Evolutionary conservation across 176 grass and related monocot species (phyloP), one percentile per base, ranked within the genome.

Genomic region (Avena eriantha): DNA sequence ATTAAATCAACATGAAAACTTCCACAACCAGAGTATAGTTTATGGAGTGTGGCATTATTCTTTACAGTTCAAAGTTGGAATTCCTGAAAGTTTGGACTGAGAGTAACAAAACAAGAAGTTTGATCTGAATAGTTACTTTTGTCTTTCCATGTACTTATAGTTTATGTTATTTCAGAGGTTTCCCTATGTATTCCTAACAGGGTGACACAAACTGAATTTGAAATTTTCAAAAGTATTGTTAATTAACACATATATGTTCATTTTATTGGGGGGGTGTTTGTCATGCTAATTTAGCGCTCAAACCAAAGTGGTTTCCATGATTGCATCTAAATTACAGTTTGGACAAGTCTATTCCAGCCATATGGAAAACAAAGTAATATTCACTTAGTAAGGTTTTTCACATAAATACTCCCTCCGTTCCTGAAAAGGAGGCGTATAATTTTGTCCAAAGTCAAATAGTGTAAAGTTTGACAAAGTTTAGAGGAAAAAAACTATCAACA

Each of bases 1-100:
- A 64, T 63, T 61, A 64, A 80, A 80, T 46, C 4, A 80, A 64
- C 56, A 45, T 17, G 55, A 45, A 80, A 80, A 60, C n/a, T 45
- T 61, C 36, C 10, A 3, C n/a, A 45, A 46, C 56, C 34, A 26
- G 7, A 8, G 15, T 3, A 73, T 45, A 36, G 33, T 41, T 79
- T 22, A 56, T 22, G 33, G 11, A 15, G 70, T 73, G 48, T 10
- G n/a, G n/a, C 70, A 47, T 9, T 59, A 59, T 54, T 22, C 1
- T 79, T 58, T 78, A 35, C 2, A 78, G 34, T 78, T 10, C 35
- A 10, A 77, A 77, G 49, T 55, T 77, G 18, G 50, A 77, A 19
- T 6, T 77, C 50, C 4, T 54, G 49, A 16, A 2, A 54, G 4
- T 54, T 53, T 33, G 26, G 16, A 19, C 4, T 34, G 33, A 34